Base-by-base conservation (phyloP, 177 flowering plant genomes). In the Tripterygium wilfordii region DNA sequence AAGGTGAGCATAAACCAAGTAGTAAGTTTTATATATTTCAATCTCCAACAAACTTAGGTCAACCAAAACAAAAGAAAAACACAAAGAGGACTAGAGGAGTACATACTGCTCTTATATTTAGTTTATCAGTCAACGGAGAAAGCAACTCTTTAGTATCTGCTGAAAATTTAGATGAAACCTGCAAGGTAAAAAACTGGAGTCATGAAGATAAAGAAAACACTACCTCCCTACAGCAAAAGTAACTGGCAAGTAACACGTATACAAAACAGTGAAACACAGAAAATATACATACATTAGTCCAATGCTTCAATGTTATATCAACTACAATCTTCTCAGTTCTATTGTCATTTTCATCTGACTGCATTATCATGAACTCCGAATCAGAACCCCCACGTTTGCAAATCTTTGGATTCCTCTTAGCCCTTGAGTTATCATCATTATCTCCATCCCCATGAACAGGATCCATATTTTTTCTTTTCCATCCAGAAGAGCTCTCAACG, bases 101-200 rank as follows among this genome's bases (percentile, higher is more conserved):
- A n/a, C n/a, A n/a, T 70, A 84, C 97, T 79, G 41, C 60, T 42
- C 40, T 54, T 15, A 62, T 25, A 54, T 65, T 62, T 31, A 83
- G 80, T 32, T 69, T 65, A 37, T 69, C 66, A 46, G 51, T 36
- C 22, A 42, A 63, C 32, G 69, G 64, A 51, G 80, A 48, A 51
- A 65, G 53, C 41, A 74, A 43, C 12, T 62, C 49, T 41, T 73
- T 56, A 7, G 58, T 39, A 32, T 65, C 69, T 31, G 44, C 61
- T 20, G 63, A 69, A 43, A 75, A 60, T 54, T 67, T 74, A 15
- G 45, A 53, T 29, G 65, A 61, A 29, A 68, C 66, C 95, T 88
- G 82, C 67, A 69, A 53, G 28, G 42, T 29, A 61, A 54, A 53
- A 4, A 18, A 18, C 4, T 10, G 3, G 9, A 8, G 18, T 17